Percentiles rank a stretch among this genome's conserved stretches.
Evolutionary conservation across 2,329 filamentous ascomycete genomes (phyloP).

Genomic region (Colletotrichum camelliae): DNA sequence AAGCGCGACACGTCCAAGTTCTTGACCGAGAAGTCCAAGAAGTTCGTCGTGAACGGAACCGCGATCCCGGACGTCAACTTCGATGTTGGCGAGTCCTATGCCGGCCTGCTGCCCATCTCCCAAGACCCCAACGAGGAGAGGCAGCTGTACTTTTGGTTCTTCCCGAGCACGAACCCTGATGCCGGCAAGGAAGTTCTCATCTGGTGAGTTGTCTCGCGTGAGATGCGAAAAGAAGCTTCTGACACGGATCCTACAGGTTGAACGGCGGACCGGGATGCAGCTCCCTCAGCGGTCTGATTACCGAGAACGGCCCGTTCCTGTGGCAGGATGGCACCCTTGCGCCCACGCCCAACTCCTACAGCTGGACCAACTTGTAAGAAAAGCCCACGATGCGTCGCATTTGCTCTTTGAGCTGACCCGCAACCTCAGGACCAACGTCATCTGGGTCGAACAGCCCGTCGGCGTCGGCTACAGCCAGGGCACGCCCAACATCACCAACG

Average conservation of each 20-base stretch:
- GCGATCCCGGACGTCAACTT: conserved; percentile 72
- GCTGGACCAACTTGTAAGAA: conserved; percentile 67
- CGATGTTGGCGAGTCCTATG: conserved; percentile 70
- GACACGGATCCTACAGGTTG: background rate
- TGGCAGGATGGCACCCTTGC: conserved; percentile 74
- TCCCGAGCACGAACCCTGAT: conserved; percentile 58
- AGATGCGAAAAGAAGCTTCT: background rate
- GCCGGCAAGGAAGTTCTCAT: conserved; percentile 65
- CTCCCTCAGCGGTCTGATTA: conserved; percentile 72
- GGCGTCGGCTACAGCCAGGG: conserved; percentile 74
- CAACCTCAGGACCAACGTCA: conserved; percentile 64
- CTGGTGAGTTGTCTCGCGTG: conserved; percentile 39
- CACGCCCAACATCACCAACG: conserved; percentile 65
- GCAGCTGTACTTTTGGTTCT: conserved; percentile 72
- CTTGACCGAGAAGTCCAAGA: background rate
- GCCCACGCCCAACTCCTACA: conserved; percentile 70
- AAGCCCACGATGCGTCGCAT: fast-evolving
- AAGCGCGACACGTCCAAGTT: background rate
- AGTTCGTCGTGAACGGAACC: conserved; percentile 68
- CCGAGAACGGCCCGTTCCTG: conserved; percentile 77
- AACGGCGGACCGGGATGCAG: conserved; percentile 51
- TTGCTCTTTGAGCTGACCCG: fast-evolving
- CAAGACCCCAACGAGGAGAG: conserved; percentile 48
- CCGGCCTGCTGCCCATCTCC: conserved; percentile 66
- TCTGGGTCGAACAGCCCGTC: conserved; percentile 76